These are phyloP conservation scores for Aspergillus fischeri DNA, from an alignment of 2,329 filamentous ascomycete genomes.

Conservation along the genomic window DNA sequence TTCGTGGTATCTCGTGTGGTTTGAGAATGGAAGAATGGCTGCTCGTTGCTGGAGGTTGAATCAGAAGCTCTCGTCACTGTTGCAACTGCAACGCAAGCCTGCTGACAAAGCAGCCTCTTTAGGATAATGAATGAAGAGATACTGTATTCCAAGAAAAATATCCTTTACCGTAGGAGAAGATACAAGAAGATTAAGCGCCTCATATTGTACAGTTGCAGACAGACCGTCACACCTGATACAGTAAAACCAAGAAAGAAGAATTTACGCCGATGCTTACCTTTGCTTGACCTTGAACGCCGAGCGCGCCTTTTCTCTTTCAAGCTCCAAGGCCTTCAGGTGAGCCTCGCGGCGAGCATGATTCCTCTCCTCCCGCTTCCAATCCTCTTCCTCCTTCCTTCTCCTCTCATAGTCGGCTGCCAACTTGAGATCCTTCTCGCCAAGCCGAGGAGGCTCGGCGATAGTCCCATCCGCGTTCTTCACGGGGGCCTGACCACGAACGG, in stretches of 20 bases:
- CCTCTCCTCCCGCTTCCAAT: slow-evolving; percentile 31
- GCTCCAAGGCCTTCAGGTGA: slow-evolving; percentile 21
- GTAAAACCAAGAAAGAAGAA: neutral
- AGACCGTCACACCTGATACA: neutral
- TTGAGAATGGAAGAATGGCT: neutral
- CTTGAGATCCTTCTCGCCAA: slow-evolving; percentile 31
- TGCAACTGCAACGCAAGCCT: neutral
- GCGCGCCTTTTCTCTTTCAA: slow-evolving; percentile 22
- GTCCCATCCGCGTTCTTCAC: slow-evolving; percentile 20
- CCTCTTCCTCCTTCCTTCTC: slow-evolving; percentile 26
- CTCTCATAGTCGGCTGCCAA: slow-evolving; percentile 28
- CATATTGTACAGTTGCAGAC: slow-evolving; percentile 14
- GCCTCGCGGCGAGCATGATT: slow-evolving; percentile 31
- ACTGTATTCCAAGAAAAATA: slow-evolving; percentile 4
- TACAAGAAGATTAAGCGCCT: slow-evolving; percentile 6
- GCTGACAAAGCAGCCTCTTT: neutral
- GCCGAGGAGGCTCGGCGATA: slow-evolving; percentile 15
- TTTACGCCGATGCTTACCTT: slow-evolving; percentile 5
- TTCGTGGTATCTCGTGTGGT: neutral
- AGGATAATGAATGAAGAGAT: neutral
- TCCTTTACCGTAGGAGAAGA: neutral
- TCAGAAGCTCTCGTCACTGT: neutral
- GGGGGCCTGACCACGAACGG: slow-evolving; percentile 10
- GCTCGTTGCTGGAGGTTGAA: neutral
- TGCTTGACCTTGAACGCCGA: slow-evolving; percentile 12